These are phyloP conservation scores for Anthracocystis panici-leucophaei DNA, from an alignment of 1,284 basidiomycete genomes.

Conservation along the genomic window DNA sequence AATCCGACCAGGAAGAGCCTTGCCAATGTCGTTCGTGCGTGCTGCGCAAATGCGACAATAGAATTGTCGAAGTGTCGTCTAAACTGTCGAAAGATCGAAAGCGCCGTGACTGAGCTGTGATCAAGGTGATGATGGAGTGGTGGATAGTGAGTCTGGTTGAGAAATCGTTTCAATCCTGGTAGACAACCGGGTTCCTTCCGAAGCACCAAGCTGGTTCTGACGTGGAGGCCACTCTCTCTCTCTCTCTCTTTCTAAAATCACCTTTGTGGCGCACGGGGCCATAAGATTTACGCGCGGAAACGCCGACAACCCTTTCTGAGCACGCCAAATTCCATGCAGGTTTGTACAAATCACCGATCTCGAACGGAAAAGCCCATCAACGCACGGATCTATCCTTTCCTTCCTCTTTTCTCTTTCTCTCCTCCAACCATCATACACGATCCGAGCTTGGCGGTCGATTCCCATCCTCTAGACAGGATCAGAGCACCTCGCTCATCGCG, in stretches of 20 bases:
- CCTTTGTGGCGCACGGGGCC: background rate
- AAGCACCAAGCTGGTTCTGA: conserved; percentile 11
- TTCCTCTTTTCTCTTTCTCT: background rate
- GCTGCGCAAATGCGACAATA: too few species aligned
- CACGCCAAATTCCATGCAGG: too few species aligned
- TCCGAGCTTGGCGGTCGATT: background rate
- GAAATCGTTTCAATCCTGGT: background rate
- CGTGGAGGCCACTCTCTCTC: conserved; percentile 26
- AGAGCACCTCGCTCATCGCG: background rate
- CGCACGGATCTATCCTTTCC: conserved; percentile 5
- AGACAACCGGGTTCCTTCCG: conserved; percentile 6
- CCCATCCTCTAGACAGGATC: background rate
- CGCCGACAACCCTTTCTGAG: conserved; percentile 10
- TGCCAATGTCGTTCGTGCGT: too few species aligned
- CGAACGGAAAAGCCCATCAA: too few species aligned
- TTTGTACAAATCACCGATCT: too few species aligned
- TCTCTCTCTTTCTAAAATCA: background rate
- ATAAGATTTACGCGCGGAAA: conserved; percentile 18
- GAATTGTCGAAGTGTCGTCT: too few species aligned
- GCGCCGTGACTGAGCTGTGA: background rate
- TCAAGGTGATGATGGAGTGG: background rate
- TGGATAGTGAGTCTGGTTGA: background rate
- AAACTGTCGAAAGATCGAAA: too few species aligned
- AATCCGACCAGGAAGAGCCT: background rate
- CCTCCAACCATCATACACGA: too few species aligned